Percentiles rank a stretch among this genome's conserved stretches.
These are phyloP conservation scores for Colletotrichum viniferum DNA, from an alignment of 2,329 filamentous ascomycete genomes.

Conservation along the genomic window DNA sequence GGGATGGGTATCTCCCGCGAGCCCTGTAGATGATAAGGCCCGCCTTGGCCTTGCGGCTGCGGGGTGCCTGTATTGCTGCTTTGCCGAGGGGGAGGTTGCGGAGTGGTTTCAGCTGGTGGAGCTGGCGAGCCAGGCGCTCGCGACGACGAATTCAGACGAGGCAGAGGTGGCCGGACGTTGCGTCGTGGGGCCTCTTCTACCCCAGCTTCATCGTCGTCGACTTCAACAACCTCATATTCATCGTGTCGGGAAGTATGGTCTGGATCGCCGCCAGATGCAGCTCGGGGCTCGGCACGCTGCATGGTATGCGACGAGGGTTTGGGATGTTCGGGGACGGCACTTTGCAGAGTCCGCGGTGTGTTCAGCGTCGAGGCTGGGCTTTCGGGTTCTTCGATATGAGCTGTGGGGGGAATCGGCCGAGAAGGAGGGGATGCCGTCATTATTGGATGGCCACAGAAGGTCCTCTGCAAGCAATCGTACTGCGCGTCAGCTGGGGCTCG, in stretches of 20 bases:
- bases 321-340: background rate
- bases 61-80: slow-evolving; percentile 5
- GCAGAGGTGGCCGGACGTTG: slow-evolving; percentile 5
- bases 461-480: background rate
- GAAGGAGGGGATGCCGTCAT: slow-evolving; percentile 16
- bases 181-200: slow-evolving; percentile 6
- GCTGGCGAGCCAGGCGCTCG: slow-evolving; percentile 11
- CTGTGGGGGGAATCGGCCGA: slow-evolving; percentile 16
- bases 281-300: background rate
- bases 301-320: slow-evolving; percentile 9
- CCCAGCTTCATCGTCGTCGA: slow-evolving; percentile 3
- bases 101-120: background rate
- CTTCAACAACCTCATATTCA: slow-evolving; percentile 21
- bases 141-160: slow-evolving; percentile 23
- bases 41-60: slow-evolving; percentile 6
- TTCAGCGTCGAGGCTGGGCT: background rate
- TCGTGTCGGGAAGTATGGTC: slow-evolving; percentile 11
- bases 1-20: slow-evolving; percentile 22
- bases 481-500: slow-evolving; percentile 8
- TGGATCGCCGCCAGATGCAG: slow-evolving; percentile 3
- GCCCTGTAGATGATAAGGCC: slow-evolving; percentile 13
- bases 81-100: background rate
- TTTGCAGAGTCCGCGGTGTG: slow-evolving; percentile 3
- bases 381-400: slow-evolving; percentile 9
- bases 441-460: background rate